phyloP scores from a whole-genome alignment of 345 rosid species.

The Melaleuca alternifolia region DNA sequence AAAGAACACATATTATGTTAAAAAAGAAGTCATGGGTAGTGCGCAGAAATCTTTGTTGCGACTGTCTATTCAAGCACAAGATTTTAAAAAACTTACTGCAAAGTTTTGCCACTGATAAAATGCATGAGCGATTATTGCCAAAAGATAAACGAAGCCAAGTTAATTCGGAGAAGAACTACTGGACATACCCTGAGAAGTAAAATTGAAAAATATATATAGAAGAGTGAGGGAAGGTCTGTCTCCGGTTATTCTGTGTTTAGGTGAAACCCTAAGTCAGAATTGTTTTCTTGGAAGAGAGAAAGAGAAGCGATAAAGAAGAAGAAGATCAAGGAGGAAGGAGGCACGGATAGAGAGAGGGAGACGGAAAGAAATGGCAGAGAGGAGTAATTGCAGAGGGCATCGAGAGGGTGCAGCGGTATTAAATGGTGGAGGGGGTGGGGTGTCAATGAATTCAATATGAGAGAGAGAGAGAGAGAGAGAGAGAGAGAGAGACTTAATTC shows the following conservation, averaged over 20 bases:
- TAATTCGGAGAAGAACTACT: neutral
- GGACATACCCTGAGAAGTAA: neutral
- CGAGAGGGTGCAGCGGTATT: slow-evolving; percentile 39
- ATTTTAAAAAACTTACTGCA: neutral
- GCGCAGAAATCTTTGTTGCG: neutral
- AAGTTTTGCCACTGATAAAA: neutral
- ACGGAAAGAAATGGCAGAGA: slow-evolving; percentile 16
- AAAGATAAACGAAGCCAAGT: neutral
- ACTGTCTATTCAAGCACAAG: neutral
- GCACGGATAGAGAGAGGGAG: neutral
- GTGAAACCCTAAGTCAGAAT: neutral
- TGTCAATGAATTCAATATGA: neutral
- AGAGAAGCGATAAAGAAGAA: slow-evolving; percentile 11
- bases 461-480: neutral
- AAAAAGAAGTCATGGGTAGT: neutral
- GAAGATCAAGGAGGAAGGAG: slow-evolving; percentile 21
- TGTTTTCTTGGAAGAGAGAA: neutral
- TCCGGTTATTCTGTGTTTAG: neutral
- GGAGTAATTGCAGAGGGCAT: slow-evolving; percentile 58
- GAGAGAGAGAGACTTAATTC: neutral
- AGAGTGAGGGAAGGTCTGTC: neutral
- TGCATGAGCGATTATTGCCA: neutral
- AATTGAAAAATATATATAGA: neutral
- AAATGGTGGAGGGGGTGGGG: slow-evolving; percentile 3
- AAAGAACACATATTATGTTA: neutral